phyloP scores from a whole-genome alignment of 495 filamentous ascomycete species.

The Penicillium egyptiacum region DNA sequence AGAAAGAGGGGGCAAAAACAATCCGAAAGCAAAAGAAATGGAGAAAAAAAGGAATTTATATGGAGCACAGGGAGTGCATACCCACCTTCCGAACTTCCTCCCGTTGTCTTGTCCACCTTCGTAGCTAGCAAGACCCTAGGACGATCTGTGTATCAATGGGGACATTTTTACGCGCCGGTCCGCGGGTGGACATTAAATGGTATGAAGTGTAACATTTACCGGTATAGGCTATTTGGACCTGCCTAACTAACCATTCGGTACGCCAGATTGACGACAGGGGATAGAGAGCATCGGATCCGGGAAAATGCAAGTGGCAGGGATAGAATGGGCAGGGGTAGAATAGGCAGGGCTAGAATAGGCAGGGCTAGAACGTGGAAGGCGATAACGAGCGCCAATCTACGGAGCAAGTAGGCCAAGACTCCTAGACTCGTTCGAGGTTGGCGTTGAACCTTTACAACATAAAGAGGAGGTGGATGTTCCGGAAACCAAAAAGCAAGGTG shows the following conservation, averaged over 20 bases:
- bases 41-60: background rate
- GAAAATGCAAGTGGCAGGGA: background rate
- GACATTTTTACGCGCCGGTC: constrained; percentile 20
- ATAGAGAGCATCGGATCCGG: background rate
- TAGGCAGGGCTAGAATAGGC: too few species aligned
- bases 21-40: background rate
- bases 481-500: background rate
- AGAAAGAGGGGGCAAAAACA: background rate
- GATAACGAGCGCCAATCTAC: background rate
- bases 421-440: constrained; percentile 5
- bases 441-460: constrained; percentile 7
- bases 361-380: background rate
- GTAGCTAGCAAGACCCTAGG: constrained; percentile 15
- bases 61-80: background rate
- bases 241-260: background rate
- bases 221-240: background rate
- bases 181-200: constrained; percentile 17
- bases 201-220: background rate
- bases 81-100: constrained; percentile 6
- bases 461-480: background rate
- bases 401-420: background rate
- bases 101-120: constrained; percentile 15
- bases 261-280: background rate
- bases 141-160: constrained; percentile 30
- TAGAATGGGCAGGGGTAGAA: too few species aligned